phyloP scores from a whole-genome alignment of 495 filamentous ascomycete species.

The Trichoderma gamsii region DNA sequence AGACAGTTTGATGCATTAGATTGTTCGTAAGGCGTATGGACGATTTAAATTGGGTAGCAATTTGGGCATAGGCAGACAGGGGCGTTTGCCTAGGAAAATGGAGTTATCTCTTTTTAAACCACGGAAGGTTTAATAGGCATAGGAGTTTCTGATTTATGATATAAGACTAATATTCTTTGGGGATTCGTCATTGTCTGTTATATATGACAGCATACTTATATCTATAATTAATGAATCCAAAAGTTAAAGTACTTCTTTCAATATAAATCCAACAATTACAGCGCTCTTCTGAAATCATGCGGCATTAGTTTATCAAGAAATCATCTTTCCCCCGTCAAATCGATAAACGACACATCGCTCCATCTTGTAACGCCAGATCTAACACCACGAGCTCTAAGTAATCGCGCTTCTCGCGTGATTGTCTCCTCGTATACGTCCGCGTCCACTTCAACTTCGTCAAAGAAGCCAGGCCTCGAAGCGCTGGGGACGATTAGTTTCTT shows the following conservation, averaged over 20 bases:
- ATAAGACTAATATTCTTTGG: too few species aligned
- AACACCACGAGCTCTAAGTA: background rate
- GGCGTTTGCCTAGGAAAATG: too few species aligned
- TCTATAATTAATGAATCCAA: too few species aligned
- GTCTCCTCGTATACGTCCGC: slow-evolving; percentile 22
- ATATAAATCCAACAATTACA: too few species aligned
- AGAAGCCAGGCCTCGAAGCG: slow-evolving; percentile 28
- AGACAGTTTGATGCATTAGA: too few species aligned
- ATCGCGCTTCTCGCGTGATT: slow-evolving; percentile 17
- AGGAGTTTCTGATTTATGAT: background rate
- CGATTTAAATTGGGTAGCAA: too few species aligned
- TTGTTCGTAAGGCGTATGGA: too few species aligned
- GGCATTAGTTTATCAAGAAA: background rate
- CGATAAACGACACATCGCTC: slow-evolving; percentile 35
- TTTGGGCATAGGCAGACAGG: too few species aligned
- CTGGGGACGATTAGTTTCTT: slow-evolving; percentile 22
- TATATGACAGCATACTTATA: too few species aligned
- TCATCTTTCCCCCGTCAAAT: slow-evolving; percentile 34
- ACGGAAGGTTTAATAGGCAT: background rate
- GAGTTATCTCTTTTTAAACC: background rate
- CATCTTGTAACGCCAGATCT: background rate
- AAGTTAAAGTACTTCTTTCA: too few species aligned
- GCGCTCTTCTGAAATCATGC: too few species aligned
- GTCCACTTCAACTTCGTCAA: slow-evolving; percentile 31
- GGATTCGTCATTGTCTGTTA: too few species aligned